Evolutionary conservation across 2,329 filamentous ascomycete genomes (phyloP), one percentile per base, ranked within the genome.

Genomic region (Penicillium occitanis): DNA sequence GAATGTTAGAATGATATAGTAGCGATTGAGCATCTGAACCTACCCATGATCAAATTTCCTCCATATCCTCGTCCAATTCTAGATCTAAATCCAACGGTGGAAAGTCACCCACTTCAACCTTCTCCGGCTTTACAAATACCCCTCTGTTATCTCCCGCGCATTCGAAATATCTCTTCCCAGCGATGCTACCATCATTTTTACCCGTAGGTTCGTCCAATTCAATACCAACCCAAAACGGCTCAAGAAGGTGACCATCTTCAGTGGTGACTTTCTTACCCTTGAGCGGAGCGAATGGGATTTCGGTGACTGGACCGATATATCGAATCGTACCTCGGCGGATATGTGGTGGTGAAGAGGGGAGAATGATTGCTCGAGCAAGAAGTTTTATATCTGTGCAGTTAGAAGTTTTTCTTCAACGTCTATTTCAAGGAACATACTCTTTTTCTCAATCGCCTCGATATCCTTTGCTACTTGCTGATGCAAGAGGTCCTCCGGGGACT

Each of bases 401-500:
- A 60, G 46, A 53, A 53, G 3, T n/a, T 19, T n/a, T n/a, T 28
- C 22, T n/a, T 8, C 48, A 46, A 51, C 1, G 14, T 14, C 28
- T 53, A 22, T 37, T 44, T 30, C 46, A 50, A 48, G 19, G 13
- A 42, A 57, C 25, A 78, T 76, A 79, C 90, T 88, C 76, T 89
- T 87, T 64, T 86, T 84, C 69, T 85, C 81, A 69, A 97, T 83
- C 74, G 96, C 92, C 11, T 65, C 64, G 6, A 67, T 67, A 66
- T 82, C 80, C 65, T 86, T 86, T 70, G 88, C 84, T 50, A 89
- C 85, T 46, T 89, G 88, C 17, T 86, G 84, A 66, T 91, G 82
- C 76, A 91, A 91, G 69, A 91, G 86, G 75, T 91, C 84, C 75
- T 93, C 89, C 25, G 90, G 86, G 67, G 84, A 87, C 19, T 91